These are phyloP conservation scores for Aspergillus cristatus DNA, from an alignment of 495 filamentous ascomycete genomes.

Conservation along the genomic window DNA sequence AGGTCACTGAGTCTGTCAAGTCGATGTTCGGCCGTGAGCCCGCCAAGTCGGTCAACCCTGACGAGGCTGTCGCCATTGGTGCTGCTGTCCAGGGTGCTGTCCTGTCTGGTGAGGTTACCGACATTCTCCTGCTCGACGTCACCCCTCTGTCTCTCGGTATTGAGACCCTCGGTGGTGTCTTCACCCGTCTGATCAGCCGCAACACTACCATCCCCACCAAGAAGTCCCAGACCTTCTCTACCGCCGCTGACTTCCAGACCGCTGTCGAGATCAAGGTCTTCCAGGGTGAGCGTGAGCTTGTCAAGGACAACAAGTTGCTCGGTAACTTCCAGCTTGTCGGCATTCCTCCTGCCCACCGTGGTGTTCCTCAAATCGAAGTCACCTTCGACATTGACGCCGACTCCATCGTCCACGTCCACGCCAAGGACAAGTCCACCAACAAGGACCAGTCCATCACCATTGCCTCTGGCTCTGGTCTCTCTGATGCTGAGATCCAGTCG, in stretches of 20 bases:
- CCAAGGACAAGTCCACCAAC: conserved; percentile 98
- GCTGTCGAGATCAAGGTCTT: conserved; percentile 99
- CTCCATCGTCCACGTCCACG: conserved; percentile 96
- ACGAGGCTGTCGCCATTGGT: conserved; percentile 98
- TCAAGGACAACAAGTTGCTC: conserved; percentile 97
- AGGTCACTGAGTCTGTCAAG: conserved; percentile 96
- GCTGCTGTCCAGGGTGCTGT: conserved; percentile 97
- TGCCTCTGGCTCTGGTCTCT: conserved; percentile 96
- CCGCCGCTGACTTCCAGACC: conserved; percentile 97
- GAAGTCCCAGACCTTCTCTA: conserved; percentile 98
- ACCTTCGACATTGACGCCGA: conserved; percentile 99
- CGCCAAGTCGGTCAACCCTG: conserved; percentile 97
- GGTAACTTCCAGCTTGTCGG: conserved; percentile 99
- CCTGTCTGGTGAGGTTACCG: conserved; percentile 91
- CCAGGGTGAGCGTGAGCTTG: conserved; percentile 99
- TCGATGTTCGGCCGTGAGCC: conserved; percentile 95
- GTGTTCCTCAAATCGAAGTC: conserved; percentile 96
- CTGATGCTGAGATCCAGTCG: conserved; percentile 82
- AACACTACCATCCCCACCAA: conserved; percentile 99
- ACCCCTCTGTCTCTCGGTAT: conserved; percentile 98
- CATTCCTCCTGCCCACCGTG: conserved; percentile 94
- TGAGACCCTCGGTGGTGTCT: conserved; percentile 98
- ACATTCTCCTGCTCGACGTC: conserved; percentile 92
- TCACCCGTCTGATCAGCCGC: conserved; percentile 98
- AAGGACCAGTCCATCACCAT: conserved; percentile 99